Percentiles rank a stretch among this genome's conserved stretches.
phyloP scores from a whole-genome alignment of 208 protist species.

The Crithidia fasciculata region DNA sequence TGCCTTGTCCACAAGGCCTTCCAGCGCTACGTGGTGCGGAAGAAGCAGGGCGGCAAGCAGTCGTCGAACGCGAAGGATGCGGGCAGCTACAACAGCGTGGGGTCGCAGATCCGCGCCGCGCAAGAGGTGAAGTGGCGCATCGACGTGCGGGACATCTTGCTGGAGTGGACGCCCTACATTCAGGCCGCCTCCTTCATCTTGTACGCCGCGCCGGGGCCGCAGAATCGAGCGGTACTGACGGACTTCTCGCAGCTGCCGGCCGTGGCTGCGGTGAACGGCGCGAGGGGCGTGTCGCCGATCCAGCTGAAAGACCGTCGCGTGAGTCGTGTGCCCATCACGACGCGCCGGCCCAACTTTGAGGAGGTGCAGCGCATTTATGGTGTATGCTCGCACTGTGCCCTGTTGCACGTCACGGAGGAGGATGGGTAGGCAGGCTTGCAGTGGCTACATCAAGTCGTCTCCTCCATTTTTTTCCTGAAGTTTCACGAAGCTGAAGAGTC shows the following conservation, averaged over 20 bases:
- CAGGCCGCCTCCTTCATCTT: constrained; percentile 75
- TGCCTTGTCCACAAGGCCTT: constrained; percentile 86
- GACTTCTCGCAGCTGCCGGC: constrained; percentile 57
- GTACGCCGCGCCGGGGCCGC: constrained; percentile 84
- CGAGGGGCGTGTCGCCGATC: constrained; percentile 55
- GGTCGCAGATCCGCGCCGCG: constrained; percentile 84
- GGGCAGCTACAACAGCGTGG: constrained; percentile 77
- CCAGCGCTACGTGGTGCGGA: constrained; percentile 91
- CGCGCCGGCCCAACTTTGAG: constrained; percentile 79
- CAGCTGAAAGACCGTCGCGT: constrained; percentile 75
- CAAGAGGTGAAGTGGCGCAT: constrained; percentile 88
- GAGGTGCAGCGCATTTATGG: constrained; percentile 85
- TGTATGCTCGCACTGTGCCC: constrained; percentile 46
- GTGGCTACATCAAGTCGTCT: not conserved
- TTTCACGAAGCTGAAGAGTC: too few relatives aligned
- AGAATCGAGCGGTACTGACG: constrained; percentile 78
- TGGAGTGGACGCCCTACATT: constrained; percentile 78
- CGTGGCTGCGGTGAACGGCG: constrained; percentile 10
- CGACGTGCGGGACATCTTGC: constrained; percentile 79
- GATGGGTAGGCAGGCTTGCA: not conserved
- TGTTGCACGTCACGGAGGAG: constrained; percentile 47
- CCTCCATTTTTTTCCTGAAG: not conserved
- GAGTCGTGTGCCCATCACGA: constrained; percentile 80
- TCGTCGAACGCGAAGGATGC: constrained; percentile 81
- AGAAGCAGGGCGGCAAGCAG: constrained; percentile 93